Evolutionary conservation across 345 rosid species (phyloP), one percentile per base, ranked within the genome.

Genomic region (Hirschfeldia incana): DNA sequence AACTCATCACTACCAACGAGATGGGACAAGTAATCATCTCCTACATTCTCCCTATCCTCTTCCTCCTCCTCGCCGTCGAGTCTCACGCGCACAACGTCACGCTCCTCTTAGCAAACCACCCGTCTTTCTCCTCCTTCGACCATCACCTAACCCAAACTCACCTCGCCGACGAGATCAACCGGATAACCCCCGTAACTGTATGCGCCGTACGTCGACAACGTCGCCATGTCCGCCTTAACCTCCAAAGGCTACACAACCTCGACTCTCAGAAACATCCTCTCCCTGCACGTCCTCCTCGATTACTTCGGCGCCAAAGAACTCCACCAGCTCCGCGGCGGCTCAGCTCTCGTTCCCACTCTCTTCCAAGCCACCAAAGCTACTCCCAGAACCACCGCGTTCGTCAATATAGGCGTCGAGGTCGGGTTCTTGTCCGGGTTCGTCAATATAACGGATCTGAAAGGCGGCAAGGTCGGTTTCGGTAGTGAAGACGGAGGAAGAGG

Each of bases 341-440:
- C 90, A 29, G 93, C 98, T 32, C 84, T 95, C 36, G 93, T 92
- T 59, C 91, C 99, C 69, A 95, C 99, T 21, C 82, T 95, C 76
- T 91, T 88, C 72, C 99, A 90, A 85, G 87, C 97, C 55, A 87
- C 98, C 63, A 98, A 98, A 16, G 28, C 89, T 8, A 94, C 98
- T 51, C 86, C 92, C 0, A 97, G 94, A 0, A 85, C 88, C 6
- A 21, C 96, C 21, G 98, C 97, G 1, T 89, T 93, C 84, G 97
- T 93, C 16, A 95, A 95, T 76, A 90, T 95, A 8, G 97, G 94
- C 26, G 12, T 8, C 12, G 9, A 8, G 46, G 46, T 39, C 46
- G 2, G 4, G 46, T 39, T 10, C 36, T 91, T 85, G 39, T 4
- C 96, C 17, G 98, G 99, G 1, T 90, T 93, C 84, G 97, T 95